phyloP scores from a whole-genome alignment of 768 basidiomycete species.

The Auricularia sp. region DNA sequence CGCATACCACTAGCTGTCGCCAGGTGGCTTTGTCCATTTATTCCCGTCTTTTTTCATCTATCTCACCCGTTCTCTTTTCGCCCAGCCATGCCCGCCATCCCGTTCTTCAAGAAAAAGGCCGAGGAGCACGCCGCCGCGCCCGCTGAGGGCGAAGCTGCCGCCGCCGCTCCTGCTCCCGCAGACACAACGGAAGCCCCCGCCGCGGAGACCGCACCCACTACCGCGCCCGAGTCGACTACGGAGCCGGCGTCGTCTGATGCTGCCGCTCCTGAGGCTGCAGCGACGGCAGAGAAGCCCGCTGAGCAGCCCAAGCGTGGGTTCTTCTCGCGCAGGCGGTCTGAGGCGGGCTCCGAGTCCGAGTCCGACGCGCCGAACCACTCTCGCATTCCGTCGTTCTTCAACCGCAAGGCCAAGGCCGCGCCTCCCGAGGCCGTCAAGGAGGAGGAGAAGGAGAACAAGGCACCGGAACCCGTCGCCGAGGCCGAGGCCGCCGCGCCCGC shows the following conservation, averaged over 20 bases:
- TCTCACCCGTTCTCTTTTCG: constrained; percentile 4
- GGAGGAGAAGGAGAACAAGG: constrained; percentile 3
- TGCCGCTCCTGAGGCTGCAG: neutral
- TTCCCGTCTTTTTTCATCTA: neutral
- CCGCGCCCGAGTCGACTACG: neutral
- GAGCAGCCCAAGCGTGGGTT: neutral
- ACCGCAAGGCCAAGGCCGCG: neutral
- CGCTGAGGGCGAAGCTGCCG: neutral
- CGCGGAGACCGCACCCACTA: neutral
- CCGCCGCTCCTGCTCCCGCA: neutral
- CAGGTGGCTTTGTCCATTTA: neutral
- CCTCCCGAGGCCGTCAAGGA: neutral
- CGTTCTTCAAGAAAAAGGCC: neutral
- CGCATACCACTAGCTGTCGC: too few species aligned
- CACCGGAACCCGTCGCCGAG: neutral
- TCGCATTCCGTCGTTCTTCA: neutral
- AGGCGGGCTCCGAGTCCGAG: neutral
- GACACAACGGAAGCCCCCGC: neutral
- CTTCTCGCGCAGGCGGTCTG: neutral
- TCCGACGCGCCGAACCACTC: neutral
- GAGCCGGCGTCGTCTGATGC: neutral
- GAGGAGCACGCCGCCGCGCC: neutral
- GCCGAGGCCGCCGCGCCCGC: neutral
- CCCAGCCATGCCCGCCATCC: neutral
- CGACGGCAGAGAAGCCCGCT: neutral